phyloP scores from a whole-genome alignment of 2,329 filamentous ascomycete genomes.

The Fusarium sp. region DNA sequence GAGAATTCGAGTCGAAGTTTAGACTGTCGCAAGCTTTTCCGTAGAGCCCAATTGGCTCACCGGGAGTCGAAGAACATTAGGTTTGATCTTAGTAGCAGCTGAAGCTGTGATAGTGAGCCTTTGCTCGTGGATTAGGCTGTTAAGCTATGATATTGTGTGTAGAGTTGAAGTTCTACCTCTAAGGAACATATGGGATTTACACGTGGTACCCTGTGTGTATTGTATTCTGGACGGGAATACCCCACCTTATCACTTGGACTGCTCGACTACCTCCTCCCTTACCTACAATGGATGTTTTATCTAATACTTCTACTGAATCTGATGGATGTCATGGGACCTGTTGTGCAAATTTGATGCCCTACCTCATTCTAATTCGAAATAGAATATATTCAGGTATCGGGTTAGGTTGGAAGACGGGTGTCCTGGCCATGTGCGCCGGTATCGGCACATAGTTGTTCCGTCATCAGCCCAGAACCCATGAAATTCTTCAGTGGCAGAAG shows the following conservation, averaged over 20 bases:
- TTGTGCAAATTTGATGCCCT: background rate
- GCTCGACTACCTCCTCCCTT: background rate
- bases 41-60: conserved; percentile 49
- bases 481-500: conserved; percentile 41
- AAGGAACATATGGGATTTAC: conserved; percentile 8
- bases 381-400: background rate
- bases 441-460: conserved; percentile 41
- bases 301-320: background rate
- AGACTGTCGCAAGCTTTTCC: conserved; percentile 23
- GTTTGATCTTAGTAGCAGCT: background rate
- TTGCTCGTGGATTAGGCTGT: background rate
- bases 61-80: conserved; percentile 42
- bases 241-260: conserved; percentile 11
- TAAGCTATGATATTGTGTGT: conserved; percentile 5
- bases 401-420: background rate
- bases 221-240: accelerated
- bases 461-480: conserved; percentile 38
- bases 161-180: conserved; percentile 10
- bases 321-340: background rate
- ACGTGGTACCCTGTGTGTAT: conserved; percentile 28
- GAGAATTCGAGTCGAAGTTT: background rate
- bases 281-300: background rate
- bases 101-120: background rate
- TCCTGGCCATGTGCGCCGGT: background rate
- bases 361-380: background rate